Evolutionary conservation across 1,284 basidiomycete species (phyloP), one percentile per base, ranked within the genome.

Genomic region (Singerocomus rubriflavus): DNA sequence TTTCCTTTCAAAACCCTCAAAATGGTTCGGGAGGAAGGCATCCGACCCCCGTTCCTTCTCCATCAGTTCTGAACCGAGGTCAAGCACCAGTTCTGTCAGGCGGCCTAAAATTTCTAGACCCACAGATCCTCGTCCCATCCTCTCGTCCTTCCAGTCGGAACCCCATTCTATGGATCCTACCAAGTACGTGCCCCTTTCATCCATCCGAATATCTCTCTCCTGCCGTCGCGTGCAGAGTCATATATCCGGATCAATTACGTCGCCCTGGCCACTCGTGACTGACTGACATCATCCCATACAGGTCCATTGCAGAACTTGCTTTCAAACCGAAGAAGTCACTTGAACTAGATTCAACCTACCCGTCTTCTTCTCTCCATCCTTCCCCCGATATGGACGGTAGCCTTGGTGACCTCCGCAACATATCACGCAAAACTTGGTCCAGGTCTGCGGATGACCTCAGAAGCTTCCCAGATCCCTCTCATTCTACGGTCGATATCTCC

Each of bases 61-160:
- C 21, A 57, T 61, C 5, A 54, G 62, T 6, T 55, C 65, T n/a
- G 70, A 69, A 29, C 78, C 82, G 2, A 73, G 84, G 53, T 60
- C 77, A 2, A 84, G 81, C 55, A 74, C 74, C 30, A 81, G 79
- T 57, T 72, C 79, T 4, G 61, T 65, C 48, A 76, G 87, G 57
- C 86, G 85, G 53, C 83, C 81, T 48, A 89, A 88, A 73, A 91
- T 91, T 34, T 91, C 88, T 30, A 82, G 82, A 46, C 88, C 88
- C 3, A 88, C 86, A 1, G 88, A 91, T 62, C 88, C 87, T 10
- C 72, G 88, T 16, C 88, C 87, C 8, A 83, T 90, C 47, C 66
- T 84, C 53, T 76, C 78, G 54, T 71, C 69, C 25, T 77, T 79
- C 59, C 59, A 66, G 53, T 54, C 59, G 16, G 61, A 69, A 66